Evolutionary conservation across 1,284 basidiomycete genomes (phyloP), one percentile per base, ranked within the genome.

Genomic region (Tilletia indica): DNA sequence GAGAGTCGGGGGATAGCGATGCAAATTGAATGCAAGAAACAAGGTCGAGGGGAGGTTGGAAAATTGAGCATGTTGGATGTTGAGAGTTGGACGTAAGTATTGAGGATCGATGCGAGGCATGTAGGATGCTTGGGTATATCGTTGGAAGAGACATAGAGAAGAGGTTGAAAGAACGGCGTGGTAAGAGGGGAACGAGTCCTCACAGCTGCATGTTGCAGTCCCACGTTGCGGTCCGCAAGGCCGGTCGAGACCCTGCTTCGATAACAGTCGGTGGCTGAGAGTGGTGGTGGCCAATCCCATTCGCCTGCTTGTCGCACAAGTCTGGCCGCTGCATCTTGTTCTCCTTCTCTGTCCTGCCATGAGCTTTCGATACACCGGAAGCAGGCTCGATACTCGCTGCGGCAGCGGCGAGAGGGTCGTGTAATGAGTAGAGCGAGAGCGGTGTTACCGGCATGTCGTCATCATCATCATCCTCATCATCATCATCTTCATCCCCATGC

Each of bases 381-480:
- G 21, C 14, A 9, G 58, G 58, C 25, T 63, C 25, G 19, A 63
- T 63, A 31, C 58, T 63, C 12, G 58, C 58, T 4, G 58, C 58
- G 5, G 58, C 58, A 8, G 58, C 58, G 19, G 58, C 58, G 25
- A 63, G 34, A 8, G 58, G 58, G 31, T 63, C 58, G 25, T 63
- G 58, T 16, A 63, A 36, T 8, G 80, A 79, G 72, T 81, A 78
- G 45, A 83, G 75, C 38, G 81, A 82, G 25, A 83, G 71, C 25
- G 82, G 82, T 6, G 82, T 84, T 54, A 84, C 78, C 4, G 82
- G 82, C 77, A 84, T 78, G 48, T 82, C 81, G 68, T 79, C 77
- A 56, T 81, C 79, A 45, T 82, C 81, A 47, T 82, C 81, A 36
- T 82, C 80, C 11, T 69, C 67, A 34, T 58, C 68, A 21, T 74